Percentiles rank a stretch among this genome's conserved stretches.
phyloP scores from a whole-genome alignment of 345 rosid species.

The Turritis glabra region DNA sequence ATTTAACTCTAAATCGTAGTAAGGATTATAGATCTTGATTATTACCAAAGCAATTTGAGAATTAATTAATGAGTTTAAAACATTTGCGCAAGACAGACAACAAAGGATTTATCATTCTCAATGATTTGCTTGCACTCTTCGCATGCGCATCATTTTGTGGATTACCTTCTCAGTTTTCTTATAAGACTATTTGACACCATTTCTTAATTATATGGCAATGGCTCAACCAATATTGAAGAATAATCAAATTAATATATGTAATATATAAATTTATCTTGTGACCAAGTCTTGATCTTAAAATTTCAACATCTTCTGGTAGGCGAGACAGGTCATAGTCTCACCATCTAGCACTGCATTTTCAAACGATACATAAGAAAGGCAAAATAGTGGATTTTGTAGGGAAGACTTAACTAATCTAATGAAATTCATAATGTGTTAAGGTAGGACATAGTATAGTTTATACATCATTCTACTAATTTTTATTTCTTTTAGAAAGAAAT shows the following conservation, averaged over 20 bases:
- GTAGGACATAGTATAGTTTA: no score
- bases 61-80: background rate
- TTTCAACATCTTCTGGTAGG: slow-evolving; percentile 17
- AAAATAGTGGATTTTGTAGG: slow-evolving; percentile 8
- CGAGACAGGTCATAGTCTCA: slow-evolving; percentile 23
- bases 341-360: slow-evolving; percentile 17
- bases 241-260: background rate
- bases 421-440: background rate
- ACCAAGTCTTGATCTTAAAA: slow-evolving; percentile 32
- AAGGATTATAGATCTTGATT: slow-evolving; percentile 3
- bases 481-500: no score
- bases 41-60: slow-evolving; percentile 13
- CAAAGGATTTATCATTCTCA: slow-evolving; percentile 16
- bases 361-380: background rate
- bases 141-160: slow-evolving; percentile 33
- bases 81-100: slow-evolving; percentile 17
- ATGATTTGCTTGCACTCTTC: slow-evolving; percentile 29
- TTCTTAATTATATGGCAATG: slow-evolving; percentile 18
- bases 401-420: background rate
- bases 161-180: slow-evolving; percentile 11
- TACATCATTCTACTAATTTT: no score
- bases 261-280: background rate
- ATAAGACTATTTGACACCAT: slow-evolving; percentile 8
- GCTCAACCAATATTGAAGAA: slow-evolving; percentile 25
- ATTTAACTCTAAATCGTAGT: background rate